These are phyloP conservation scores for Cladosporium sp. DNA, from an alignment of 2,329 filamentous ascomycete genomes.

Conservation along the genomic window DNA sequence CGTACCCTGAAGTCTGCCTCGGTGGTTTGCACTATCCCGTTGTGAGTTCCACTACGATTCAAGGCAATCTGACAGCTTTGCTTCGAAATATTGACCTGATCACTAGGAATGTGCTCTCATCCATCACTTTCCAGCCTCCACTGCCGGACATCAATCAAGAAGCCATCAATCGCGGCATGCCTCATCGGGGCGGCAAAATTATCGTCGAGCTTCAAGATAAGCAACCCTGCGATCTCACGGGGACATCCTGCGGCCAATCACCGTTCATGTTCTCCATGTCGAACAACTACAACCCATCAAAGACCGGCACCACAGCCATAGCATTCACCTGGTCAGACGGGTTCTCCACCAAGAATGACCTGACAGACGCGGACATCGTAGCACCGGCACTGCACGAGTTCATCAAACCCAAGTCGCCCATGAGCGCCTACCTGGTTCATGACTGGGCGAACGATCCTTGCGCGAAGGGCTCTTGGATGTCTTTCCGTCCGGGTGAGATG, in stretches of 20 bases:
- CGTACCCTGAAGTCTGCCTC: not conserved
- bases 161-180: slow-evolving; percentile 17
- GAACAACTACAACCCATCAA: slow-evolving; percentile 10
- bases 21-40: slow-evolving; percentile 1
- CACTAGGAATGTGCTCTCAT: not conserved
- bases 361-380: not conserved
- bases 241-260: not conserved
- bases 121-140: slow-evolving; percentile 27
- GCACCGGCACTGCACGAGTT: slow-evolving; percentile 5
- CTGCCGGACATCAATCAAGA: slow-evolving; percentile 21
- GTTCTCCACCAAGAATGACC: not conserved
- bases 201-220: not conserved
- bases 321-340: not conserved
- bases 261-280: slow-evolving; percentile 13
- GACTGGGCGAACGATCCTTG: slow-evolving; percentile 31
- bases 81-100: not conserved
- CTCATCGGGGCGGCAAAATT: not conserved
- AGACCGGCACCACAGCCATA: slow-evolving; percentile 1
- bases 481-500: slow-evolving; percentile 12
- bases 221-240: slow-evolving; percentile 12
- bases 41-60: slow-evolving; percentile 14
- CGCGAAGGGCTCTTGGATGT: slow-evolving; percentile 29
- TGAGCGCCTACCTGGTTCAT: slow-evolving; percentile 17
- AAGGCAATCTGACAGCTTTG: slow-evolving; percentile 10
- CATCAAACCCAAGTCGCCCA: not conserved